Percentiles rank a stretch among this genome's conserved stretches.
These are phyloP conservation scores for Arthrobotrys megalospora DNA, from an alignment of 2,329 filamentous ascomycete species.

Conservation along the genomic window DNA sequence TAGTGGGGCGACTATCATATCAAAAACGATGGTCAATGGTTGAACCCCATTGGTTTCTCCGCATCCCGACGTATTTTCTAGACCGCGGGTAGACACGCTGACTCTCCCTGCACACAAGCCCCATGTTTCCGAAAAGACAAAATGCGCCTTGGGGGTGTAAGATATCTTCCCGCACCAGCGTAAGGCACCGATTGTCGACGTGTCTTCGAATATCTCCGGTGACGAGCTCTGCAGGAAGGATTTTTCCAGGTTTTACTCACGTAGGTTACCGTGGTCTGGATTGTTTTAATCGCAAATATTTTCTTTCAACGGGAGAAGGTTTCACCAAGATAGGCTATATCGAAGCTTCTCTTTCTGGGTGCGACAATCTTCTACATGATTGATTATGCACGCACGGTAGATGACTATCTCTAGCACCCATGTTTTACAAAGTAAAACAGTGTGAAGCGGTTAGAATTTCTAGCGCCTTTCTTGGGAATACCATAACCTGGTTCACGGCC, in stretches of 20 bases:
- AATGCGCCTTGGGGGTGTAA: not conserved
- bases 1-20: slow-evolving; percentile 52
- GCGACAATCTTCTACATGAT: slow-evolving; percentile 3
- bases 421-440: slow-evolving; percentile 51
- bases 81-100: slow-evolving; percentile 22
- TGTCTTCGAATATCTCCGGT: slow-evolving; percentile 60
- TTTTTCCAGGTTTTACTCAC: slow-evolving; percentile 7
- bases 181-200: slow-evolving; percentile 31
- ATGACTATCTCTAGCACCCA: slow-evolving; percentile 2
- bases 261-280: slow-evolving; percentile 31
- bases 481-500: slow-evolving; percentile 7
- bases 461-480: slow-evolving; percentile 28
- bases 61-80: slow-evolving; percentile 1
- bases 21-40: slow-evolving; percentile 23
- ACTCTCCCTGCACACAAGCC: slow-evolving; percentile 22
- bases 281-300: slow-evolving; percentile 10
- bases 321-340: slow-evolving; percentile 21
- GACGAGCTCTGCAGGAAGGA: slow-evolving; percentile 39
- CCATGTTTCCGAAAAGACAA: slow-evolving; percentile 32
- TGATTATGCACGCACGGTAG: slow-evolving; percentile 9
- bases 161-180: slow-evolving; percentile 54
- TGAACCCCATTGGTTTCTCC: slow-evolving; percentile 24
- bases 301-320: not conserved
- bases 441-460: slow-evolving; percentile 30
- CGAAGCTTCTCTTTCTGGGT: slow-evolving; percentile 28